Conservation (phyloP, 164 flowering plant species). For the Protea cynaroides region DNA sequence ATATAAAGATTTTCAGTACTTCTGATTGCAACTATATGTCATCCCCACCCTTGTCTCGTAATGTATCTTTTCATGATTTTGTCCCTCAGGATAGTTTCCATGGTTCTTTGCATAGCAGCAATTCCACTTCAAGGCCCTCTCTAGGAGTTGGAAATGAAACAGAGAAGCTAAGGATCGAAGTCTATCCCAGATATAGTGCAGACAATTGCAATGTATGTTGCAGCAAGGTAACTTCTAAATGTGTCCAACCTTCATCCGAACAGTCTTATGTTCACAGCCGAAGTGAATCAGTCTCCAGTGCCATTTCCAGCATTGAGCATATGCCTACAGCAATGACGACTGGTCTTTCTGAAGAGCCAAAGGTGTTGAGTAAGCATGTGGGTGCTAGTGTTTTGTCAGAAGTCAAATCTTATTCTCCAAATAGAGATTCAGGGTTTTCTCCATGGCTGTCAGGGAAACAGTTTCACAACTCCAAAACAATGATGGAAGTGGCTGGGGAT, state of each 20-base stretch:
- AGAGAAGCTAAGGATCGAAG: constrained; percentile 30
- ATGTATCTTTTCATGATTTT: constrained; percentile 24
- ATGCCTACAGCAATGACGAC: constrained; percentile 19
- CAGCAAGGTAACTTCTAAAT: constrained; percentile 25
- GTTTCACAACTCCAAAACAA: constrained; percentile 24
- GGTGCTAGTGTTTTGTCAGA: constrained; percentile 39
- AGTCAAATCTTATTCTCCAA: constrained; percentile 26
- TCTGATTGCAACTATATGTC: constrained; percentile 21
- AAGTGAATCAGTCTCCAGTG: constrained; percentile 67
- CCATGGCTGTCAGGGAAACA: constrained; percentile 32
- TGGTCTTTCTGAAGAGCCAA: constrained; percentile 29
- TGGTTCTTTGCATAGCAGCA: constrained; percentile 28
- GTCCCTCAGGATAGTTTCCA: constrained; percentile 23
- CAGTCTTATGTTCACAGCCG: constrained; percentile 61
- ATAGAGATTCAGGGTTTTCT: constrained; percentile 26
- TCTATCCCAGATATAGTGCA: constrained; percentile 23
- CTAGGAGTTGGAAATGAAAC: constrained; percentile 34
- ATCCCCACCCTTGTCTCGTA: constrained; percentile 20
- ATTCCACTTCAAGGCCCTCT: constrained; percentile 43
- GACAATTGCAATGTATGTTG: constrained; percentile 18
- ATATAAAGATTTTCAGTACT: constrained; percentile 24
- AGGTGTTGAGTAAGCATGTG: constrained; percentile 30
- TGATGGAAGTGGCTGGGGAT: constrained; percentile 25
- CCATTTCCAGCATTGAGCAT: constrained; percentile 49
- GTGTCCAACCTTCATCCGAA: constrained; percentile 32